Evolutionary conservation across 352 stramenopile genomes (phyloP).

Genomic region (Pythium folliculosum): DNA sequence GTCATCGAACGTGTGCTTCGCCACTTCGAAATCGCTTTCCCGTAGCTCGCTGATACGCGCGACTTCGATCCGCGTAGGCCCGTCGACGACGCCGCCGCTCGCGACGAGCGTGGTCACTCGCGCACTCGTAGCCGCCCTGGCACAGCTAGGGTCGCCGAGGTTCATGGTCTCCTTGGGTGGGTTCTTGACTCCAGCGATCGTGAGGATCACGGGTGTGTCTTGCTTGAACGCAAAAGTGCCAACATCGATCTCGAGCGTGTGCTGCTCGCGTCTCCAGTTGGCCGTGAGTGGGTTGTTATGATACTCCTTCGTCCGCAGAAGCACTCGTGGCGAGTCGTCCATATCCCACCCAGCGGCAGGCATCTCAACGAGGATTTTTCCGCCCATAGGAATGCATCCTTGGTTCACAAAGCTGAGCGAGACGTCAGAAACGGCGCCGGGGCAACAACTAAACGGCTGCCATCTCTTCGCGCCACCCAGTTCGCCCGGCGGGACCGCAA

Average conservation of each 20-base stretch:
- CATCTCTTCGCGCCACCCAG: conserved; percentile 47
- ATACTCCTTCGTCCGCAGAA: conserved; percentile 38
- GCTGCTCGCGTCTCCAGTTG: conserved; percentile 48
- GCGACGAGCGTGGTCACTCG: conserved; percentile 54
- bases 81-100: conserved; percentile 61
- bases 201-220: conserved; percentile 37
- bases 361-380: conserved; percentile 57
- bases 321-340: conserved; percentile 42
- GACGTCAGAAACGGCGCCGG: conserved; percentile 49
- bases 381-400: conserved; percentile 39
- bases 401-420: conserved; percentile 49
- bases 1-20: conserved; percentile 35
- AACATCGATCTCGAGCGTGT: conserved; percentile 51
- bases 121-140: background rate
- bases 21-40: conserved; percentile 50
- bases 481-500: conserved; percentile 52
- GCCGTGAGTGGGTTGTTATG: conserved; percentile 35
- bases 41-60: conserved; percentile 65
- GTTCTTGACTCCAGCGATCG: conserved; percentile 51
- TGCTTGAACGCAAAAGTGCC: background rate
- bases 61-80: conserved; percentile 55
- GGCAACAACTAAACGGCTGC: conserved; percentile 63
- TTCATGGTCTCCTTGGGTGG: conserved; percentile 46
- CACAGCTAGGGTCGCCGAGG: background rate
- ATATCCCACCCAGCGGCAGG: conserved; percentile 62